Evolutionary conservation across 2,329 filamentous ascomycete species (phyloP).

Genomic region (Epichloe gansuensis): DNA sequence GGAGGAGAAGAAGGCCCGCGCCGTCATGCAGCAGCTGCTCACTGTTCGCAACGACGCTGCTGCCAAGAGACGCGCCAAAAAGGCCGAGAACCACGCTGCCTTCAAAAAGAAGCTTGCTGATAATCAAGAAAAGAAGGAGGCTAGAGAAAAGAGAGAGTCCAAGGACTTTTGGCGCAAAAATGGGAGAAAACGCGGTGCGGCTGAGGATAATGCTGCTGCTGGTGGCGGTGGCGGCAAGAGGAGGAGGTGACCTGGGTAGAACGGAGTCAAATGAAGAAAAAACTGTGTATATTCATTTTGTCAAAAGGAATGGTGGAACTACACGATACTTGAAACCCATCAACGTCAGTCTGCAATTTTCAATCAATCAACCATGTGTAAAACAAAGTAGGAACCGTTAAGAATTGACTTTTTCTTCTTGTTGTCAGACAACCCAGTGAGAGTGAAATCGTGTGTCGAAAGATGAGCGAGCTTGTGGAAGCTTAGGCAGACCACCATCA

Average conservation of each 20-base stretch:
- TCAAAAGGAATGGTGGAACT: not conserved
- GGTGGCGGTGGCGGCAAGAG: constrained; percentile 24
- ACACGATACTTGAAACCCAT: no score
- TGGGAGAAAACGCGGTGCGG: constrained; percentile 52
- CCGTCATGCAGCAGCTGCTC: constrained; percentile 85
- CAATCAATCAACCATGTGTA: no score
- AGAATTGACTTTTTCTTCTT: no score
- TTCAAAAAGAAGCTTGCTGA: constrained; percentile 77
- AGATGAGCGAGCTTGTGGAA: no score
- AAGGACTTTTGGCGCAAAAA: constrained; percentile 89
- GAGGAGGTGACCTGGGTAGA: constrained; percentile 13
- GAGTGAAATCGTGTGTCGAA: no score
- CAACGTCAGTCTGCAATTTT: no score
- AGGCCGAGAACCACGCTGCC: constrained; percentile 71
- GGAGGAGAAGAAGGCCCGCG: constrained; percentile 80
- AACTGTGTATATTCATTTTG: not conserved
- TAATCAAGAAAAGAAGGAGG: constrained; percentile 71
- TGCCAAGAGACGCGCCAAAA: constrained; percentile 68
- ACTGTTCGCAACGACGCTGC: constrained; percentile 84
- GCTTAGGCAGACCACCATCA: no score
- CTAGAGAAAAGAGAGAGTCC: constrained; percentile 78
- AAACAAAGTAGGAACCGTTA: no score
- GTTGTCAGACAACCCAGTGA: no score
- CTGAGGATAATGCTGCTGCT: constrained; percentile 26
- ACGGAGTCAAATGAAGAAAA: no score